Conservation (phyloP, 352 stramenopile genomes). For the Thraustotheca clavata region DNA sequence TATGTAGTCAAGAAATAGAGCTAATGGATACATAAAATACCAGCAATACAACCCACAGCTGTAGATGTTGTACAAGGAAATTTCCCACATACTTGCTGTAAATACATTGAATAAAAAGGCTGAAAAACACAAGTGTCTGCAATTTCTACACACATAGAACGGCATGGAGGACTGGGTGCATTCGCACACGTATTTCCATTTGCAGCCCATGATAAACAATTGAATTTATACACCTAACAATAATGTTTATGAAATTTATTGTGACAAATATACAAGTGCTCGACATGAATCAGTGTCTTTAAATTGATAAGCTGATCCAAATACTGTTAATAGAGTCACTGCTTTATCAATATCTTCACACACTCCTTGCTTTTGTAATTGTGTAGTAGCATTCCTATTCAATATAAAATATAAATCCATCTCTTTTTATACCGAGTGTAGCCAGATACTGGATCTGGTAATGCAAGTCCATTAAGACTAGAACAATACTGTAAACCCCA, state of each 20-base stretch:
- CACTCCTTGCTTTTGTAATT: conserved; percentile 61
- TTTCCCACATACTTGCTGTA: conserved; percentile 59
- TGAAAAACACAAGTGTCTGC: conserved; percentile 70
- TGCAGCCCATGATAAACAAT: conserved; percentile 60
- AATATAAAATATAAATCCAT: not conserved
- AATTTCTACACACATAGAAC: conserved; percentile 64
- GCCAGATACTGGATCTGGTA: conserved; percentile 51
- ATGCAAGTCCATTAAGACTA: conserved; percentile 53
- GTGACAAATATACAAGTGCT: conserved; percentile 25
- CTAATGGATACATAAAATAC: not conserved
- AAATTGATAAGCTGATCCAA: conserved; percentile 54
- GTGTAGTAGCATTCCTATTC: conserved; percentile 36
- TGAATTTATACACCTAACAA: conserved; percentile 50
- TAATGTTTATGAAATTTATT: not conserved
- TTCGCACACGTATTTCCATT: conserved; percentile 24
- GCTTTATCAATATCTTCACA: conserved; percentile 55
- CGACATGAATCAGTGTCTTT: conserved; percentile 50
- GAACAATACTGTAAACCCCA: conserved; percentile 50
- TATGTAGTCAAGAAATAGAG: not conserved
- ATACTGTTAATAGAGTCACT: conserved; percentile 48
- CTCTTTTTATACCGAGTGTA: conserved; percentile 40
- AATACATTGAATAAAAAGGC: conserved; percentile 51
- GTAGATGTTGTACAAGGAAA: conserved; percentile 29
- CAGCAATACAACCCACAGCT: not conserved
- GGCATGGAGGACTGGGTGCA: conserved; percentile 43